Base-by-base conservation (phyloP, 2,329 filamentous ascomycete genomes). In the Mariannaea sp. region DNA sequence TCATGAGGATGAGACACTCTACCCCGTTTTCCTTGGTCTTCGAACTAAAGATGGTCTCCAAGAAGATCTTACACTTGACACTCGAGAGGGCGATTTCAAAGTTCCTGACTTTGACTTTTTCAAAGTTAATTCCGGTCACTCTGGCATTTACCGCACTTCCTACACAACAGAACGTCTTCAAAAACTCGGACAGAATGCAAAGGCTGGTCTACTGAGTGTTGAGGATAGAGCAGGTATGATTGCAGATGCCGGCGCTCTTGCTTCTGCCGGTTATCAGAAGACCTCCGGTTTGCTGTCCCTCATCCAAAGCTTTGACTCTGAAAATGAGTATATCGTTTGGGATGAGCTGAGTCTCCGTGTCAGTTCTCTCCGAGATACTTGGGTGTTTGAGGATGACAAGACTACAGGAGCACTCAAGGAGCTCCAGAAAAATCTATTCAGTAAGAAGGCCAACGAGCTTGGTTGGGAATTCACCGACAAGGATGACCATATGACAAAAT, bases 211-310 rank as follows among this genome's bases (percentile, higher is more conserved):
- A 8, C 77, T 97, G 49, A 87, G 85, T 9, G 91, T 96, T 6
- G 91, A 97, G 74, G 93, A 97, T 70, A 86, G 93, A 55, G 90
- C 93, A 41, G 93, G 93, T 68, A 95, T 97, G 89, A 90, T 96
- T 70, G 89, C 90, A 26, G 93, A 97, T 72, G 92, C 93, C 4
- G 92, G 91, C 64, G 91, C 93, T 24, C 80, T 97, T 62, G 90
- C 93, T 47, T 84, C 89, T 29, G 94, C 92, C 41, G 93, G 93
- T 26, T 96, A 96, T 72, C 90, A 96, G 72, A 95, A 90, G 79
- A 96, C 93, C 1, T 96, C 92, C 13, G 92, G 91, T 10, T 82
- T 96, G 46, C 76, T 97, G 36, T 92, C 88, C 48, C 80, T 97
- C 12, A 80, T 97, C 49, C 89, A 95, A 71, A 87, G 89, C 43